These are phyloP conservation scores for Wallacemonas sp. DNA, from an alignment of 208 protist species.

Conservation along the genomic window DNA sequence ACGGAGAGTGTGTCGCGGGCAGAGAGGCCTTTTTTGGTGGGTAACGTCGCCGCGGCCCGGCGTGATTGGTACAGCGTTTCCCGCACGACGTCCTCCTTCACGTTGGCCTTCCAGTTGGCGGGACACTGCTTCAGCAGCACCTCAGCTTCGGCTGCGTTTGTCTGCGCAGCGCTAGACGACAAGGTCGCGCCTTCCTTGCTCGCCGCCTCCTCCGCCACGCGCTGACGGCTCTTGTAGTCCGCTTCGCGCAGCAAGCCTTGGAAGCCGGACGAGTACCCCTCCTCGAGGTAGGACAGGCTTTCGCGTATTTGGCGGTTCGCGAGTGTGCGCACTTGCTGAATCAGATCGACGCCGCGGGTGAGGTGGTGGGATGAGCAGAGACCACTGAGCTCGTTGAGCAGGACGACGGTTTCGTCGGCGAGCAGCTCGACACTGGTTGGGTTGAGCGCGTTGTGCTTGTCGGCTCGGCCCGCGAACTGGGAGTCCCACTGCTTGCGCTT, in stretches of 20 bases:
- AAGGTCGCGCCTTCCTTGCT: not conserved
- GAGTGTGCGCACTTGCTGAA: slow-evolving; percentile 53
- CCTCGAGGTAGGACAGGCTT: slow-evolving; percentile 61
- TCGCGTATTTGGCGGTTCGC: slow-evolving; percentile 75
- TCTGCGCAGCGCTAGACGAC: not conserved
- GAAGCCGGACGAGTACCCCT: slow-evolving; percentile 80
- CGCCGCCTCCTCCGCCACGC: not conserved
- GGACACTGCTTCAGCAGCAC: slow-evolving; percentile 22
- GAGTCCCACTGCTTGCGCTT: slow-evolving; percentile 44
- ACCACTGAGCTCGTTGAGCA: slow-evolving; percentile 68
- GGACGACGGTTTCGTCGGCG: slow-evolving; percentile 54
- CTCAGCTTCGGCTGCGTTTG: not conserved
- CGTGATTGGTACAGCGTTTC: slow-evolving; percentile 22
- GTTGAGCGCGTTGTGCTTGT: slow-evolving; percentile 48
- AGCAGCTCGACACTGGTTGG: slow-evolving; percentile 66
- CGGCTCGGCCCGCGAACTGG: slow-evolving; percentile 36
- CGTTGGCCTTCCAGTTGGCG: slow-evolving; percentile 23
- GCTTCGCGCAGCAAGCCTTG: slow-evolving; percentile 43
- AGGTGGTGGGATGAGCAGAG: slow-evolving; percentile 33
- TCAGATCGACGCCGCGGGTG: slow-evolving; percentile 33
- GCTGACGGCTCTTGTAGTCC: not conserved
- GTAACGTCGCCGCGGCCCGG: not conserved
- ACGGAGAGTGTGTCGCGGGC: slow-evolving; percentile 48
- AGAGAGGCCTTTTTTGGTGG: slow-evolving; percentile 12
- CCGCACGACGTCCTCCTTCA: slow-evolving; percentile 17